Evolutionary conservation across 208 protist species (phyloP), one percentile per base, ranked within the genome.

Genomic region (Crithidia expoeki): DNA sequence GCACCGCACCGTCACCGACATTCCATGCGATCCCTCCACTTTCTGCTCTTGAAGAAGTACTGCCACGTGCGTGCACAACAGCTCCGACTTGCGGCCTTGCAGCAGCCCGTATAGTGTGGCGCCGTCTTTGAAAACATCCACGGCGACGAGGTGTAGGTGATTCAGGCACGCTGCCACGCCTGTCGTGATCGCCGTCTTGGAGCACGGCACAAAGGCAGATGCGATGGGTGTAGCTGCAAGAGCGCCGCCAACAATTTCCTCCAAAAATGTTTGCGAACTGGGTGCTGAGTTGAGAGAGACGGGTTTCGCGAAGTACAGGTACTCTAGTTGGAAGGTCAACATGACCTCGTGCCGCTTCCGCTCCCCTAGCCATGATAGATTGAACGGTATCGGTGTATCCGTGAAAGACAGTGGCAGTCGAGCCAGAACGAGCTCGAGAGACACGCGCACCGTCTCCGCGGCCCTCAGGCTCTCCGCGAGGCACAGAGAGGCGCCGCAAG

Each of bases 101-200:
- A 95, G 32, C 30, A 85, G 33, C 25, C 90, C 87, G 47, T 89
- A 79, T 28, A 94, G 76, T 4, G 84, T 84, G 4, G 75, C 70
- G 14, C 76, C 76, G 67, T 95, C 88, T 44, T 83, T 89, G 72
- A 93, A 89, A 1, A 91, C 67, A 14, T 95, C 90, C 11, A 95
- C 79, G 9, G 76, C 52, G 14, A 33, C 46, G 6, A 95, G 66
- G 17, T 68, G 76, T 47, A 95, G 60, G 32, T 79, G 70, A 30
- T 65, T 47, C 33, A 81, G 52, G 19, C 89, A 50, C 9, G 58
- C 34, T 12, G 80, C 57, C 33, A 85, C 57, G n/a, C 73, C 72
- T 11, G 66, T 53, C 36, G 75, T 66, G 50, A 90, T 68, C 23
- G 65, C 58, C 19, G 65, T 62, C 50, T 83, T 78, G 51, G 58